Evolutionary conservation across 768 basidiomycete genomes (phyloP).

Genomic region (Boletus rubroflammeus): DNA sequence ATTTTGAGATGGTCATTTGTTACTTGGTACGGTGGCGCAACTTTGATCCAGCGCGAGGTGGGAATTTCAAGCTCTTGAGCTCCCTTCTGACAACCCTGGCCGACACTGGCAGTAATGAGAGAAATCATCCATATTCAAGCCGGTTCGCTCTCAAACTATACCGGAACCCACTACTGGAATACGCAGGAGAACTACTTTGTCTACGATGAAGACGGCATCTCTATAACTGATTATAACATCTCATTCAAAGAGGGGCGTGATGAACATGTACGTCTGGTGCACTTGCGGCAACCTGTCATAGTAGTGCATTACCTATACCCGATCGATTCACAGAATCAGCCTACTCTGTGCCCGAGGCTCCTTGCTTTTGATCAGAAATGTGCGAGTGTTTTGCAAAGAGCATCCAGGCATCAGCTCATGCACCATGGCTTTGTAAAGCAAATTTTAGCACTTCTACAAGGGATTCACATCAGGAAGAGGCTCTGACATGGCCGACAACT

Average conservation of each 20-base stretch:
- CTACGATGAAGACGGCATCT: constrained; percentile 42
- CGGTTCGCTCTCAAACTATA: constrained; percentile 60
- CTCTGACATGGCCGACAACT: constrained; percentile 12
- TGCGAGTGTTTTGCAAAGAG: constrained; percentile 22
- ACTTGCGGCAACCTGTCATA: not conserved
- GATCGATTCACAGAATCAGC: constrained; percentile 28
- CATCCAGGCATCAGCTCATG: constrained; percentile 5
- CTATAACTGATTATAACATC: constrained; percentile 47
- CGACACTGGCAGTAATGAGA: constrained; percentile 52
- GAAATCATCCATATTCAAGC: constrained; percentile 81
- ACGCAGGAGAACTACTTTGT: constrained; percentile 69
- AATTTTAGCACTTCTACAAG: constrained; percentile 61
- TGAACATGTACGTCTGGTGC: constrained; percentile 39
- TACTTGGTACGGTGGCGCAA: too few relatives aligned
- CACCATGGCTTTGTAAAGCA: constrained; percentile 35
- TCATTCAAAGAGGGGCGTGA: constrained; percentile 66
- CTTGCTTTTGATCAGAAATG: constrained; percentile 69
- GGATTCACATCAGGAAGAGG: constrained; percentile 35
- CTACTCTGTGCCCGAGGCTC: constrained; percentile 56
- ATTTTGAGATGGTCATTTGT: not conserved
- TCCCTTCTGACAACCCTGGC: too few relatives aligned
- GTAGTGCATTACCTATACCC: not conserved
- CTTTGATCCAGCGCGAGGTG: not conserved
- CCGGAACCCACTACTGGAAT: constrained; percentile 81
- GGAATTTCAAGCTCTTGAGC: not conserved